Evolutionary conservation across 148 eudicot genomes (phyloP).

Genomic region (Arctostaphylos glauca): DNA sequence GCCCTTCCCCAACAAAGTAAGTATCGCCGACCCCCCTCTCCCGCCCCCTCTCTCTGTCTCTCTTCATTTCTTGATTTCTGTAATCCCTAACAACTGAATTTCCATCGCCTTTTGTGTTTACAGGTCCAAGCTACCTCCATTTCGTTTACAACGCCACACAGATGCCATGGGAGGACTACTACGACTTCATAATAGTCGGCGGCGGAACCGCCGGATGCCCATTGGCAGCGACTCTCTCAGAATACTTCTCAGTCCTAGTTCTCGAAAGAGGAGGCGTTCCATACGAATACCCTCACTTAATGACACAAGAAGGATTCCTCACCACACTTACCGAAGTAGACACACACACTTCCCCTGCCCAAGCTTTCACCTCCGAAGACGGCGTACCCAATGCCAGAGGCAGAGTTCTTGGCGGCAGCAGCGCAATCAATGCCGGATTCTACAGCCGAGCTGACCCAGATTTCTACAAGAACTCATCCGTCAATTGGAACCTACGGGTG

Average conservation of each 20-base stretch:
- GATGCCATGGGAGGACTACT: constrained; percentile 61
- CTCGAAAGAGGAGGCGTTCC: constrained; percentile 85
- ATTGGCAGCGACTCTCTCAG: constrained; percentile 73
- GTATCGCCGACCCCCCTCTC: no score
- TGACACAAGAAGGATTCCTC: constrained; percentile 79
- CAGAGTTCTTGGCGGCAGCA: constrained; percentile 91
- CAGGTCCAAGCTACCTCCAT: constrained; percentile 70
- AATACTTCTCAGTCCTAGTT: constrained; percentile 52
- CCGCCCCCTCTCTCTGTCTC: no score
- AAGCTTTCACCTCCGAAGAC: constrained; percentile 82
- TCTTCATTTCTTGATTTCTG: background rate
- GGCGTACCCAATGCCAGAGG: constrained; percentile 96
- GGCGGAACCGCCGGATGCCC: constrained; percentile 96
- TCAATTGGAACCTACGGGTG: constrained; percentile 54
- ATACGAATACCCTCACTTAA: constrained; percentile 54
- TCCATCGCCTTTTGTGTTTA: constrained; percentile 3
- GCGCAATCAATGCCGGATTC: constrained; percentile 88
- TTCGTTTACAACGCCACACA: constrained; percentile 71
- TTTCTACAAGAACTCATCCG: constrained; percentile 38
- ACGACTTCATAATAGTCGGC: constrained; percentile 79
- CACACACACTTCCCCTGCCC: constrained; percentile 61
- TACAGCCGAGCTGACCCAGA: constrained; percentile 76
- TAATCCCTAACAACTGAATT: background rate
- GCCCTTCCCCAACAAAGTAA: constrained; percentile 13
- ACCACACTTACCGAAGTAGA: constrained; percentile 51